These are phyloP conservation scores for Limtongia smithiae DNA, from an alignment of 805 yeast genomes.

Conservation along the genomic window DNA sequence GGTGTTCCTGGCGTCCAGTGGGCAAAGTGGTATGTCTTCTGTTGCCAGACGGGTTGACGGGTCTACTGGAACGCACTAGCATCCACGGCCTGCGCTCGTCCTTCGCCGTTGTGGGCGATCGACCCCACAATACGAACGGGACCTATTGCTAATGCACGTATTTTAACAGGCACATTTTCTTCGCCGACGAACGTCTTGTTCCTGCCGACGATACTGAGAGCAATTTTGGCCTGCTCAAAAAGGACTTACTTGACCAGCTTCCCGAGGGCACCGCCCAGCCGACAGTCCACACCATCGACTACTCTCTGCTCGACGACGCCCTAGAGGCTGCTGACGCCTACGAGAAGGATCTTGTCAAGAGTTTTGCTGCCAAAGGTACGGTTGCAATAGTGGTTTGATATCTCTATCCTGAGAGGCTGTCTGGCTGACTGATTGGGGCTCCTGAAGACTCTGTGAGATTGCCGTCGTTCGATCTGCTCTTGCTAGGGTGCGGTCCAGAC, in stretches of 20 bases:
- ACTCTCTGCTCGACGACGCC: slow-evolving; percentile 59
- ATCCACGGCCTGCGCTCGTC: too few species aligned
- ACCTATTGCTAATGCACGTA: not conserved
- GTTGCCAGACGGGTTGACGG: too few species aligned
- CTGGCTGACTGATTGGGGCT: too few species aligned
- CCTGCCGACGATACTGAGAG: slow-evolving; percentile 79
- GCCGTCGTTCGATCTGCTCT: slow-evolving; percentile 87
- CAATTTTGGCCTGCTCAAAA: slow-evolving; percentile 84
- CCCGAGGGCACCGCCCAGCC: slow-evolving; percentile 54
- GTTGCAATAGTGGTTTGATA: not conserved
- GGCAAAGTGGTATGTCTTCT: slow-evolving; percentile 66
- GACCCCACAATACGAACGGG: too few species aligned
- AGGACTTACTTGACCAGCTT: slow-evolving; percentile 72
- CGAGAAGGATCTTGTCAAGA: slow-evolving; percentile 78
- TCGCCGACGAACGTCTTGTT: slow-evolving; percentile 94
- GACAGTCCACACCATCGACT: slow-evolving; percentile 78
- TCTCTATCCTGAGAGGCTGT: too few species aligned
- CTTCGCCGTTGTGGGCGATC: too few species aligned
- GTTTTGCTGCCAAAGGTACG: slow-evolving; percentile 76
- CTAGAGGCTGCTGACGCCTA: slow-evolving; percentile 93
- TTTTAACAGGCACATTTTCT: slow-evolving; percentile 62
- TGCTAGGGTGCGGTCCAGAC: slow-evolving; percentile 97
- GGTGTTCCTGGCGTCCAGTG: slow-evolving; percentile 75
- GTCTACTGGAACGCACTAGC: too few species aligned
- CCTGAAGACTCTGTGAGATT: slow-evolving; percentile 77